Base-by-base conservation (phyloP, 2,329 filamentous ascomycete species). In the Phaeosphaeriaceae sp. region DNA sequence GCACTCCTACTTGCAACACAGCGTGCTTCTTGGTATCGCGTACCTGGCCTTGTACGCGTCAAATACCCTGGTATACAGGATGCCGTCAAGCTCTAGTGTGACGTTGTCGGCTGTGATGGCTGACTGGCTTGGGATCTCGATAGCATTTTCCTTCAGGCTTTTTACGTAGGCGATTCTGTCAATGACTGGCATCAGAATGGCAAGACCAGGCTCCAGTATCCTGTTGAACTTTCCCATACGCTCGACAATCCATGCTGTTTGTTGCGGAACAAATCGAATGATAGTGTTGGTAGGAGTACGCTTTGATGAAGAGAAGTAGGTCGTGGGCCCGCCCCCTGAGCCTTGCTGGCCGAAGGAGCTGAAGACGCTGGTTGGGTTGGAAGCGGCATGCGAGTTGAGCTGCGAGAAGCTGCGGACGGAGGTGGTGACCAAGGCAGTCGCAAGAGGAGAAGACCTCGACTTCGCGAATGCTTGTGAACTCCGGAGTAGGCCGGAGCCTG, bases 71-170 rank as follows among this genome's bases (percentile, higher is more conserved):
- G 95, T 99, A 77, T 96, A 99, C 51, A 99, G 82, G 41, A 99
- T 92, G 67, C 95, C 95, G 76, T 99, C 95, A 40, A 99, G 86
- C 79, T 98, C 95, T 60, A 99, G 82, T 2, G 95, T 99, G 31
- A 99, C 95, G 71, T 99, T 99, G 83, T 99, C 95, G 54, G 95
- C 94, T 1, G 95, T 99, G 76, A 99, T 99, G 71, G 95, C 95
- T 77, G 91, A 96, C 82, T 99, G 95, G 71, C 91, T 96, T 2
- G 95, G 95, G 57, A 99, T 99, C 82, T 99, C 95, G 75, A 98
- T 91, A 25, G 95, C 95, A 49, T 88, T 88, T 80, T 99, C 95
- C 84, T 99, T 99, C 79, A 99, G 83, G 66, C 91, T 96, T 85
- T 96, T 97, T 67, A 99, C 95, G 78, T 99, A 99, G 69, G 95